Percentiles rank a stretch among this genome's conserved stretches.
Evolutionary conservation across 164 flowering plant genomes (phyloP).

Genomic region (Liquidambar formosana): DNA sequence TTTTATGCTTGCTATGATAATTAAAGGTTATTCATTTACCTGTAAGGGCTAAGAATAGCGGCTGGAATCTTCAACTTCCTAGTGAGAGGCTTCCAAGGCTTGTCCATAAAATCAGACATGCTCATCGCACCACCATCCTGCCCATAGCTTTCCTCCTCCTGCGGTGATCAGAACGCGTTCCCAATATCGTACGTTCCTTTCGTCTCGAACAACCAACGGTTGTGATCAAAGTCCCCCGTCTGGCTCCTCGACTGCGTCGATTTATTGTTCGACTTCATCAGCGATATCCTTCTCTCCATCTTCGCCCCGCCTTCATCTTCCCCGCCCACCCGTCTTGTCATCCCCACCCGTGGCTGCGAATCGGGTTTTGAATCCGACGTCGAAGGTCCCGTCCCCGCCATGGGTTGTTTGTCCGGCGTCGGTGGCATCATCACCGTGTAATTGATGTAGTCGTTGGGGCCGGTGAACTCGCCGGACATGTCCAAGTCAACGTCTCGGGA

Average conservation of each 20-base stretch:
- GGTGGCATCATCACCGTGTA: conserved; percentile 94
- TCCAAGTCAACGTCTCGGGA: conserved; percentile 79
- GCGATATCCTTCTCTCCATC: conserved; percentile 45
- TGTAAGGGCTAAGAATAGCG: conserved; percentile 62
- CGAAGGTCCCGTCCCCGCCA: conserved; percentile 20
- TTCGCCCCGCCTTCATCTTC: conserved; percentile 12
- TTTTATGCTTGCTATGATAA: no score
- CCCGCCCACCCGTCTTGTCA: conserved; percentile 2
- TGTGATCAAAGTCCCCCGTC: conserved; percentile 70
- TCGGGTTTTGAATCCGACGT: conserved; percentile 16
- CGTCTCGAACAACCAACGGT: conserved; percentile 64
- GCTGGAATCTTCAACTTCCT: conserved; percentile 43
- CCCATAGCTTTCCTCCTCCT: conserved; percentile 20
- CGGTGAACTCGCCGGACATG: conserved; percentile 47
- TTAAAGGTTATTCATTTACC: no score
- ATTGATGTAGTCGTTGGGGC: conserved; percentile 54
- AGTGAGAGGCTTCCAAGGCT: conserved; percentile 72
- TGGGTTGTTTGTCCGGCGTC: conserved; percentile 90
- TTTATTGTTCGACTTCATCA: conserved; percentile 39
- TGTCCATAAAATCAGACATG: conserved; percentile 55
- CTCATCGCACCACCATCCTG: conserved; percentile 26
- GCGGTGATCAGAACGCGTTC: conserved; percentile 50
- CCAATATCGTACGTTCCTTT: conserved; percentile 69
- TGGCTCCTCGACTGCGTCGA: conserved; percentile 58
- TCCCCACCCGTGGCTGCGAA: neutral